Percentiles rank a stretch among this genome's conserved stretches.
Conservation (phyloP, 345 rosid genomes). For the Eucalyptus grandis region DNA sequence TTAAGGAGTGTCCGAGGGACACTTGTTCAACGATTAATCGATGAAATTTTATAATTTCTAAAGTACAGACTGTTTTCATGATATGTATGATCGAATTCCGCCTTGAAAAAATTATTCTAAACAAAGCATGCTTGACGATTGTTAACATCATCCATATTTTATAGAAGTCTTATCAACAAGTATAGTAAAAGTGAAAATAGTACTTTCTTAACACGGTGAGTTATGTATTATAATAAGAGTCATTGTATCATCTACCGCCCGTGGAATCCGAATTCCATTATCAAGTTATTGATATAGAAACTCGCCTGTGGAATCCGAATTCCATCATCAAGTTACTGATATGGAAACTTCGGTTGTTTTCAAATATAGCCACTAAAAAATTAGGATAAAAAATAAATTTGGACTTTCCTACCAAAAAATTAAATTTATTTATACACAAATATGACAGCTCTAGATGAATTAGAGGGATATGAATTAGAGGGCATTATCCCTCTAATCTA, state of each 20-base stretch:
- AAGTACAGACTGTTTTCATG: too few relatives aligned
- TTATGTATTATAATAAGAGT: neutral
- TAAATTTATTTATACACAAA: neutral
- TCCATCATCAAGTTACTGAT: rapidly evolving
- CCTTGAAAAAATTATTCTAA: neutral
- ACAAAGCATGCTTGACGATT: neutral
- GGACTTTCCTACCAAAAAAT: neutral
- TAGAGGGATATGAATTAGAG: too few relatives aligned
- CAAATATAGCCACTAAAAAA: too few relatives aligned
- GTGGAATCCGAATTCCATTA: neutral
- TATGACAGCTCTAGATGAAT: neutral
- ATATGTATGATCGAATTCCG: too few relatives aligned
- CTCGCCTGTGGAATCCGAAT: neutral
- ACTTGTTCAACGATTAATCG: too few relatives aligned
- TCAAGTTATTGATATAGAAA: neutral
- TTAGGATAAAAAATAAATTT: neutral
- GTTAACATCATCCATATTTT: neutral
- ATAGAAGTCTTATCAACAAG: neutral
- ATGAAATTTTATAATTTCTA: too few relatives aligned
- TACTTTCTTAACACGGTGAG: neutral
- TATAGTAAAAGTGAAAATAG: neutral
- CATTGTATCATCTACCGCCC: neutral
- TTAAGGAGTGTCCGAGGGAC: too few relatives aligned
- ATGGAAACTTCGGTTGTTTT: neutral
- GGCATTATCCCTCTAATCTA: neutral